Evolutionary conservation across 208 protist genomes (phyloP).

Genomic region (Crithidia expoeki): DNA sequence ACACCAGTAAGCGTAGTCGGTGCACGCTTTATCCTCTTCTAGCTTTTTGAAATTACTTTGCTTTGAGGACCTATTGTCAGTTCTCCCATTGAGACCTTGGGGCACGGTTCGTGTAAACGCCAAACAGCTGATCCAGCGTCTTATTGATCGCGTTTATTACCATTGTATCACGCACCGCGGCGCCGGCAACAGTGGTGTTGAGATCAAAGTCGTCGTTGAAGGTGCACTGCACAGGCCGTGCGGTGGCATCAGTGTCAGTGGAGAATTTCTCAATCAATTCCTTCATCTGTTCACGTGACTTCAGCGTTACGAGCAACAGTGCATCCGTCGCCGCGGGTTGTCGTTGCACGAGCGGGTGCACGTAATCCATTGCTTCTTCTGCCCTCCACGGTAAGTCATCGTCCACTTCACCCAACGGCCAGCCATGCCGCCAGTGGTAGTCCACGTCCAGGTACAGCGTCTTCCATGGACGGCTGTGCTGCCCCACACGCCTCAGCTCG

Average conservation of each 20-base stretch:
- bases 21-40: too few species aligned
- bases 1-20: neutral
- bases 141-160: neutral
- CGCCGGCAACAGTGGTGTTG: neutral
- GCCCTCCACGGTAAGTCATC: neutral
- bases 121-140: neutral
- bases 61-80: neutral
- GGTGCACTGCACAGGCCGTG: neutral
- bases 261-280: neutral
- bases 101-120: neutral
- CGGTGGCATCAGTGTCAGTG: neutral
- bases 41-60: too few species aligned
- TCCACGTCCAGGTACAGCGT: neutral
- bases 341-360: too few species aligned
- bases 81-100: neutral
- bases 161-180: neutral
- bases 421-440: slow-evolving; percentile 4
- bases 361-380: too few species aligned
- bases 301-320: neutral
- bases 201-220: neutral
- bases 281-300: neutral
- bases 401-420: neutral
- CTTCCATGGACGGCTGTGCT: neutral
- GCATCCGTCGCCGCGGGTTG: neutral
- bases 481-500: neutral